phyloP scores from a whole-genome alignment of 2,329 filamentous ascomycete genomes.

The Colletotrichum cereale region DNA sequence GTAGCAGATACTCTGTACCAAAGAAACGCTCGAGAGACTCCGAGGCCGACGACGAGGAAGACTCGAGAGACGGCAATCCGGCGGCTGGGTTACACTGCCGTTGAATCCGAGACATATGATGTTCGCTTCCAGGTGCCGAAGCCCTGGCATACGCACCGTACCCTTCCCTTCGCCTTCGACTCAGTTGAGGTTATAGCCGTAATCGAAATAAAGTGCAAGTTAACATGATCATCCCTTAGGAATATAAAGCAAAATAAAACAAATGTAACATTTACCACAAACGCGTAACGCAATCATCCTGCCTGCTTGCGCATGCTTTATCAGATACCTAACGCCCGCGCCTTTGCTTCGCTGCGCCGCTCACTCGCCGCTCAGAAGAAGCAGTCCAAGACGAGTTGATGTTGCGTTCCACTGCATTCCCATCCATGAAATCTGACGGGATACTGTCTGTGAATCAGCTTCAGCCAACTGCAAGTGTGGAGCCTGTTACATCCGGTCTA shows the following conservation, averaged over 20 bases:
- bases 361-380: background rate
- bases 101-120: background rate
- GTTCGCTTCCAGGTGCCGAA: background rate
- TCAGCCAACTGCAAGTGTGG: background rate
- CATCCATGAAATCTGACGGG: background rate
- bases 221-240: background rate
- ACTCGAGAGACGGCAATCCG: background rate
- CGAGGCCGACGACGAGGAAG: background rate
- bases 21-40: background rate
- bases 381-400: background rate
- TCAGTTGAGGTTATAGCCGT: background rate
- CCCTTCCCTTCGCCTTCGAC: background rate
- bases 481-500: too few relatives aligned
- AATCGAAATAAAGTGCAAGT: background rate
- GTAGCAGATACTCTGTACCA: background rate
- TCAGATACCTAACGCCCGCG: background rate
- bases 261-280: background rate
- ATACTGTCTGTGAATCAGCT: background rate
- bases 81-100: background rate
- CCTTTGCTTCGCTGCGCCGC: background rate
- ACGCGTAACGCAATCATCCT: background rate
- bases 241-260: background rate
- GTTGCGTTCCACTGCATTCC: background rate
- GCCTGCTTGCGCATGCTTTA: background rate
- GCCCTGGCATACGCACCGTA: background rate